A percentile compares a stretch with the other conserved stretches of the same genome.
Conservation (phyloP, 2,329 filamentous ascomycete species). For the Aspergillus sp. region DNA sequence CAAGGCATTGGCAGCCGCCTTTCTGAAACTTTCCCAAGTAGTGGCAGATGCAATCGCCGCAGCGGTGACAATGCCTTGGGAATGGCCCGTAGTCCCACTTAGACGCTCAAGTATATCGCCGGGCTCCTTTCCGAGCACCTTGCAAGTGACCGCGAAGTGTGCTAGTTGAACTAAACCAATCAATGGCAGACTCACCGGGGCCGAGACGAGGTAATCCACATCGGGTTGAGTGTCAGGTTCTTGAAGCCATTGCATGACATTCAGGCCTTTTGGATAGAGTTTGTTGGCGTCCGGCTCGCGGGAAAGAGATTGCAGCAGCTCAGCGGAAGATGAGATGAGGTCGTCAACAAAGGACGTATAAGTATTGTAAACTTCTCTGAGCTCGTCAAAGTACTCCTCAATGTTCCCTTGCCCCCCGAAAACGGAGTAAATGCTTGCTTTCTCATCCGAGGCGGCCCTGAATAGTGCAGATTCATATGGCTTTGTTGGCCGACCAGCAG, state of each 20-base stretch:
- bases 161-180: conserved; percentile 96
- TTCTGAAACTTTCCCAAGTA: conserved; percentile 90
- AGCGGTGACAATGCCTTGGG: conserved; percentile 92
- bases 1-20: conserved; percentile 77
- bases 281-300: conserved; percentile 87
- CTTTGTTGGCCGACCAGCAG: conserved; percentile 83
- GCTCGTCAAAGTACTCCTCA: conserved; percentile 98
- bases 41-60: conserved; percentile 88
- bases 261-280: conserved; percentile 95
- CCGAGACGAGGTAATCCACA: conserved; percentile 90
- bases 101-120: conserved; percentile 85
- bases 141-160: conserved; percentile 93
- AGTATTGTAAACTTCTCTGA: conserved; percentile 86
- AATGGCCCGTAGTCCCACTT: conserved; percentile 90
- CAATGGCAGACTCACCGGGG: conserved; percentile 91
- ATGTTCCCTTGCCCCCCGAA: conserved; percentile 99
- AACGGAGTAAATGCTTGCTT: conserved; percentile 86
- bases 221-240: conserved; percentile 89
- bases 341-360: conserved; percentile 91
- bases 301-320: conserved; percentile 83
- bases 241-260: conserved; percentile 91
- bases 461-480: conserved; percentile 92
- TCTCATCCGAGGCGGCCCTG: conserved; percentile 81
- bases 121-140: conserved; percentile 85
- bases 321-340: conserved; percentile 77